phyloP scores from a whole-genome alignment of 345 rosid species.

The Moricandia arvensis region DNA sequence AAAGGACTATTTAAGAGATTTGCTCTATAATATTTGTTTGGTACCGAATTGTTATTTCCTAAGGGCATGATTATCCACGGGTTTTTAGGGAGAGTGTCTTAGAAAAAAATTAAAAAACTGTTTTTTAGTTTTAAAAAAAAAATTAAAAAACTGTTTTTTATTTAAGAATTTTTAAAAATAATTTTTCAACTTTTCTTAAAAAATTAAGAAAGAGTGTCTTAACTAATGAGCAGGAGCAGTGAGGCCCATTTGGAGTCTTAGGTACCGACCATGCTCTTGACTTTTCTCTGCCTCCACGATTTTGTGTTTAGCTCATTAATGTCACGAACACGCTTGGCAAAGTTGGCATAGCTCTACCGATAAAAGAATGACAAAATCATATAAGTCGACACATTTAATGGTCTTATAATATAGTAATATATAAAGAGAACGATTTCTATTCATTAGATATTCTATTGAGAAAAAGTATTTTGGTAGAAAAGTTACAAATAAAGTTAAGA shows the following conservation, averaged over 20 bases:
- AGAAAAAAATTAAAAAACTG: no score
- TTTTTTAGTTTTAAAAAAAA: no score
- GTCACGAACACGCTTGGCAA: constrained; percentile 21
- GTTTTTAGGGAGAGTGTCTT: no score
- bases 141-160: no score
- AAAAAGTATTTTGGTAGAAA: not conserved
- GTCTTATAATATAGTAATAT: not conserved
- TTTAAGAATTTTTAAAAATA: no score
- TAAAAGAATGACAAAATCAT: not conserved
- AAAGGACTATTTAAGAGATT: no score
- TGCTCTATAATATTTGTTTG: constrained; percentile 1
- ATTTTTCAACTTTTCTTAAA: no score
- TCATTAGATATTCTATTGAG: not conserved
- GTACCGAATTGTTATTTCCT: not conserved
- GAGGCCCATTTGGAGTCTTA: constrained; percentile 14
- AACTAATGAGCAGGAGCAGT: constrained; percentile 1
- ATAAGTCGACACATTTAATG: not conserved
- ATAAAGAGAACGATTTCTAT: not conserved
- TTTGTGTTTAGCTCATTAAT: constrained; percentile 31
- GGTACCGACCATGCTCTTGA: constrained; percentile 29
- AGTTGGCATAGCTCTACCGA: constrained; percentile 20
- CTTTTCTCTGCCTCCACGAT: constrained; percentile 25
- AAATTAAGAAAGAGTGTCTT: no score
- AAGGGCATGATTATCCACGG: no score
- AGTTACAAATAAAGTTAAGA: not conserved